Conservation (phyloP, 2,329 filamentous ascomycete genomes). For the Sarocladium brachiariae region DNA sequence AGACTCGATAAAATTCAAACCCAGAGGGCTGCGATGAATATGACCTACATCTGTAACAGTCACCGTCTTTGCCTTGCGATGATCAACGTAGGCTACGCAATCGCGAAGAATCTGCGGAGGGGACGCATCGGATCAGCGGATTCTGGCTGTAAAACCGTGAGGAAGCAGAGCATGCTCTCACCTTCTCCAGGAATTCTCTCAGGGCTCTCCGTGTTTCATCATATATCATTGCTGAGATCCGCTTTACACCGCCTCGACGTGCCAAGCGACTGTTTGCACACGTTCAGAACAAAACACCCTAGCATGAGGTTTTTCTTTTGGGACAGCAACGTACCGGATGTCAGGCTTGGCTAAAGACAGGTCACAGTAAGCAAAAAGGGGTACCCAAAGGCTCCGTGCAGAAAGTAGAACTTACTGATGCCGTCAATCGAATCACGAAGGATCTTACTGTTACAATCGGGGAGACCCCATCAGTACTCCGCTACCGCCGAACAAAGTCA, state of each 20-base stretch:
- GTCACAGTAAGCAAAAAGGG: not conserved
- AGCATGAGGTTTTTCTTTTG: not conserved
- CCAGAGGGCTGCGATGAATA: too few relatives aligned
- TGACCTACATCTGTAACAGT: slow-evolving; percentile 53
- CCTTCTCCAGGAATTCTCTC: slow-evolving; percentile 39
- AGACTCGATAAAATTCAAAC: too few relatives aligned
- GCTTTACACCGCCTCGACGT: slow-evolving; percentile 68
- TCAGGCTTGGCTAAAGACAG: slow-evolving; percentile 40
- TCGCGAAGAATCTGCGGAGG: slow-evolving; percentile 42
- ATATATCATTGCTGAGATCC: slow-evolving; percentile 61
- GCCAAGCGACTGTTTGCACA: slow-evolving; percentile 52
- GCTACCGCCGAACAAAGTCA: too few relatives aligned
- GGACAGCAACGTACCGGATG: slow-evolving; percentile 36
- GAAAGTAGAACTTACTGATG: slow-evolving; percentile 37
- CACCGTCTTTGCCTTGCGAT: slow-evolving; percentile 53
- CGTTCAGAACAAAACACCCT: too few relatives aligned
- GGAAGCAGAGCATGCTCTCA: slow-evolving; percentile 27
- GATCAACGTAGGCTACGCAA: slow-evolving; percentile 44
- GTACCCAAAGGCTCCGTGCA: too few relatives aligned
- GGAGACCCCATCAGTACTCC: not conserved
- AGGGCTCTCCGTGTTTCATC: slow-evolving; percentile 49
- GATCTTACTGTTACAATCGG: slow-evolving; percentile 33
- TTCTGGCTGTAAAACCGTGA: not conserved
- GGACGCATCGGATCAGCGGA: not conserved
- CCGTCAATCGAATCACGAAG: slow-evolving; percentile 40